Evolutionary conservation across 257 asterid genomes (phyloP).

Genomic region (Coffea eugenioides): DNA sequence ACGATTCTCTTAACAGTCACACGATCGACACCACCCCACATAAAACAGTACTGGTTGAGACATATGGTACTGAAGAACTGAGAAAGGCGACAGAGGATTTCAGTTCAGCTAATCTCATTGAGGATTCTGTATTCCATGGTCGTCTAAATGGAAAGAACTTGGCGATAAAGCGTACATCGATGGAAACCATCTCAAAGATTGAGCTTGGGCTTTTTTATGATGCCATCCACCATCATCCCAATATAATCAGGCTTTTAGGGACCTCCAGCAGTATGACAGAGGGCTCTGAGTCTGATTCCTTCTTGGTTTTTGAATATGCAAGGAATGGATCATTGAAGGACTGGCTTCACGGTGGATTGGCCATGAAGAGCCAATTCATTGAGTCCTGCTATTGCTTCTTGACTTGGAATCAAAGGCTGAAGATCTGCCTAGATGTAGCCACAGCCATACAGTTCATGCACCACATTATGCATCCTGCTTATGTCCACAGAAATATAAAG

Average conservation of each 20-base stretch:
- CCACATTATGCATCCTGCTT: constrained; percentile 61
- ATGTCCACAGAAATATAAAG: constrained; percentile 56
- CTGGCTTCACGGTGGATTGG: constrained; percentile 91
- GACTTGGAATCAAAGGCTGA: constrained; percentile 67
- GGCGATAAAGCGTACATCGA: constrained; percentile 49
- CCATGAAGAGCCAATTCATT: constrained; percentile 82
- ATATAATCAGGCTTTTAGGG: constrained; percentile 53
- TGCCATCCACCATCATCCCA: constrained; percentile 50
- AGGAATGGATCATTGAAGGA: constrained; percentile 72
- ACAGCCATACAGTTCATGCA: constrained; percentile 75
- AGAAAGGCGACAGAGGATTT: constrained; percentile 67
- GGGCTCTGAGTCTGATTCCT: constrained; percentile 41
- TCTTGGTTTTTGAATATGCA: constrained; percentile 62
- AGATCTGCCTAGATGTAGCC: constrained; percentile 65
- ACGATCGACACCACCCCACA: constrained; percentile 36
- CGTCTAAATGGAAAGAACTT: constrained; percentile 62
- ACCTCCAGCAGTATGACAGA: constrained; percentile 31
- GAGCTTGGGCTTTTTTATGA: constrained; percentile 43
- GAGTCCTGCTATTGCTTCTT: constrained; percentile 80
- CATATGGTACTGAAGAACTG: constrained; percentile 62
- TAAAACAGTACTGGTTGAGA: constrained; percentile 42
- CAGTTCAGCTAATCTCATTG: constrained; percentile 44
- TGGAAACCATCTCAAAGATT: constrained; percentile 33
- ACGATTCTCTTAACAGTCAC: constrained; percentile 34
- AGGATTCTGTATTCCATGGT: constrained; percentile 65